phyloP scores from a whole-genome alignment of 306 rosid species.

The Sesbania bispinosa region DNA sequence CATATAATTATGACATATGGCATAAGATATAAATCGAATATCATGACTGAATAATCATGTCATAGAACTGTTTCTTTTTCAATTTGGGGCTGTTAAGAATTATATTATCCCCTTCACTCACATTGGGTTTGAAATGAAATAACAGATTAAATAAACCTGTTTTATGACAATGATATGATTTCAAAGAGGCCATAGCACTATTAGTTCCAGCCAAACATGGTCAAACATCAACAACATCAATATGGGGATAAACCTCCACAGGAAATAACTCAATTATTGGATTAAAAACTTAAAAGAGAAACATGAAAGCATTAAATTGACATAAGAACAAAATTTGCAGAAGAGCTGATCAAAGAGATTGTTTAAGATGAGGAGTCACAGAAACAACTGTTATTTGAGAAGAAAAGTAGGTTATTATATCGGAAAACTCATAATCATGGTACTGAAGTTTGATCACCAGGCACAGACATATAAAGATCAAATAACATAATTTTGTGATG shows the following conservation, averaged over 20 bases:
- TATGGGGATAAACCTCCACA: neutral
- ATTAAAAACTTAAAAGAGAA: neutral
- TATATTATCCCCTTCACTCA: neutral
- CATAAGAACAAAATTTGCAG: neutral
- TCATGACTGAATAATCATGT: neutral
- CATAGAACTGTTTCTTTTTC: neutral
- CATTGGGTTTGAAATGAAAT: neutral
- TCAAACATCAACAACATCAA: neutral
- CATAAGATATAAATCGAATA: constrained; percentile 1
- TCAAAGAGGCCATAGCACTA: neutral
- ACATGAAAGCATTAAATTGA: neutral
- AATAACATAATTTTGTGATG: neutral
- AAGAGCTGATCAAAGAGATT: neutral
- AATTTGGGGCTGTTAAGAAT: neutral
- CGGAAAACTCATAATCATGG: neutral
- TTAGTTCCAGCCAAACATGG: neutral
- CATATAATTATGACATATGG: neutral
- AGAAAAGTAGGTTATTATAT: neutral
- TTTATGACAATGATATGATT: neutral
- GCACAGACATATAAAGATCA: constrained; percentile 3
- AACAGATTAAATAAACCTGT: neutral
- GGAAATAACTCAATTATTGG: neutral
- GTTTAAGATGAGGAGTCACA: neutral
- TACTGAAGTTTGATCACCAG: neutral
- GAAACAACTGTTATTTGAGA: constrained; percentile 2